Evolutionary conservation across 768 basidiomycete species (phyloP).

Genomic region (Amanita polypyramis): DNA sequence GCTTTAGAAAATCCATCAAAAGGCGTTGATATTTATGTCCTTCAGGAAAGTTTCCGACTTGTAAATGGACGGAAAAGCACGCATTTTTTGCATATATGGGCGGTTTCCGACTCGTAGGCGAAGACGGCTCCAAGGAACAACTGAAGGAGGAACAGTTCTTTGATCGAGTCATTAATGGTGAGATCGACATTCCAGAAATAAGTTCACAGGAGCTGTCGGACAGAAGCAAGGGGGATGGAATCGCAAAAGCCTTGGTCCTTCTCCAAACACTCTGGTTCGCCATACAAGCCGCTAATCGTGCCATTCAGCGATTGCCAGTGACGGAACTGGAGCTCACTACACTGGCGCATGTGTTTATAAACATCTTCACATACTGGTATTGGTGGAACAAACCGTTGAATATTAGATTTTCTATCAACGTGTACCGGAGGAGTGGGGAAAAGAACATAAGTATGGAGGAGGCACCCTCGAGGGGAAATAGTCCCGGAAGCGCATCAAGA

Average conservation of each 20-base stretch:
- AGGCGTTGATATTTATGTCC: not conserved
- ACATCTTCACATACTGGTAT: slow-evolving; percentile 16
- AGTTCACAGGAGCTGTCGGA: slow-evolving; percentile 17
- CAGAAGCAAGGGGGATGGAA: slow-evolving; percentile 20
- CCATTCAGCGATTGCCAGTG: slow-evolving; percentile 13
- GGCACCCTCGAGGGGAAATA: not conserved
- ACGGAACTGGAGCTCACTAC: slow-evolving; percentile 24
- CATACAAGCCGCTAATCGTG: slow-evolving; percentile 17
- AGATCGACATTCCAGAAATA: not conserved
- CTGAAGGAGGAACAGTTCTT: not conserved
- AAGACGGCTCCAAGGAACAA: not conserved
- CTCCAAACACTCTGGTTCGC: slow-evolving; percentile 24
- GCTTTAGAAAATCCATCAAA: not conserved
- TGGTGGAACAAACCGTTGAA: slow-evolving; percentile 27
- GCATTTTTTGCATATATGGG: slow-evolving; percentile 20
- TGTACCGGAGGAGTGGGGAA: not conserved
- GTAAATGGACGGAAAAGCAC: slow-evolving; percentile 14
- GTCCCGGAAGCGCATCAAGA: not conserved
- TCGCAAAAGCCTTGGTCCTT: slow-evolving; percentile 20
- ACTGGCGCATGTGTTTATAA: slow-evolving; percentile 19
- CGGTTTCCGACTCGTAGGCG: slow-evolving; percentile 14
- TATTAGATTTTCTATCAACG: slow-evolving; percentile 6
- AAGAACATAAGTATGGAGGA: not conserved
- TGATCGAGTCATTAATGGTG: not conserved
- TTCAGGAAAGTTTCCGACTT: not conserved